Base-by-base conservation (phyloP, 495 filamentous ascomycete species). In the Podospora pseudoanserina region DNA sequence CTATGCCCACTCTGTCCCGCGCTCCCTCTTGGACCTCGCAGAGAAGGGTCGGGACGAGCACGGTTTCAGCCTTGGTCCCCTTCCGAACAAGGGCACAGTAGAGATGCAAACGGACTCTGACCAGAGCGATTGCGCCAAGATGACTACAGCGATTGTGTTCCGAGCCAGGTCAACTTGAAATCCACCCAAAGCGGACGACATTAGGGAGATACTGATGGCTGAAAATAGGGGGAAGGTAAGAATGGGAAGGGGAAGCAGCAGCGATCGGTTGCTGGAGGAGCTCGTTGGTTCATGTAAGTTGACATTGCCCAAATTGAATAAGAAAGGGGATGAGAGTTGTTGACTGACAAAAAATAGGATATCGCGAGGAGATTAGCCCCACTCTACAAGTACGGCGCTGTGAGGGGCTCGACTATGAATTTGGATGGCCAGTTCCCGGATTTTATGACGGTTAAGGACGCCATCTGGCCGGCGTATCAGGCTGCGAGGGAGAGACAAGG, bases 241-340 rank as follows among this genome's bases (percentile, higher is more conserved):
- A 49, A 49, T 49, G 39, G 39, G 39, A 13, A 49, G 39, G 9
- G 39, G 39, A 0, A 49, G 3, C 20, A 20, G n/a, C 55, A 58
- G 55, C 13, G 23, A 58, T 58, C 5, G 23, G 55, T 58, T 58
- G 55, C 6, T 26, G 55, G 55, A 58, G n/a, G 55, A 58, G 55
- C n/a, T 58, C 20, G 55, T n/a, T 58, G 15, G 2, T 58, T 58
- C 55, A 58, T 19, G 55, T 58, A 58, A 26, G 55, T 58, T 58
- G 55, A 26, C 18, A 19, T 3, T 58, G 20, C 20, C 20, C 20
- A 4, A 56, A 20, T 56, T 26, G n/a, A 58, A 58, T 13, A 57
- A 57, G 54, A n/a, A 1, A 16, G 9, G 39, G 15, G 13, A 11
- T 6, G 20, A 20, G 9, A 58, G 23, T 18, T 56, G 54, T 4